Evolutionary conservation across 257 asterid genomes (phyloP).

Genomic region (Echites panduratus): DNA sequence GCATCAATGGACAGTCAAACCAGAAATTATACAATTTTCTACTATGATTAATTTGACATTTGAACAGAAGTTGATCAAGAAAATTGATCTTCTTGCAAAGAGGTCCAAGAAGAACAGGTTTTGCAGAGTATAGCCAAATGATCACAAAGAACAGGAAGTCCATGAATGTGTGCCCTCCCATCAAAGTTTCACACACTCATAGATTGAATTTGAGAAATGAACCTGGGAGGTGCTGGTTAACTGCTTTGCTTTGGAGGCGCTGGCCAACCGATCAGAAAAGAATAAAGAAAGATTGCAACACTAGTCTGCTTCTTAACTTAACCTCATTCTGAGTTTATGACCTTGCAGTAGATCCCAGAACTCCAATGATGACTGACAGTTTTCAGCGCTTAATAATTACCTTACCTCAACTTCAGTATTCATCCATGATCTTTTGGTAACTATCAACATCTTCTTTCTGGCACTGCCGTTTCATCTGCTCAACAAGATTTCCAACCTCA

Average conservation of each 20-base stretch:
- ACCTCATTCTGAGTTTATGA: too few relatives aligned
- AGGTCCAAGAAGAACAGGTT: not conserved
- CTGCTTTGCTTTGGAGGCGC: too few relatives aligned
- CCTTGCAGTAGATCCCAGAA: too few relatives aligned
- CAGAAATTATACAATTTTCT: not conserved
- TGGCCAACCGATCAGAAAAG: too few relatives aligned
- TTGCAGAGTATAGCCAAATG: not conserved
- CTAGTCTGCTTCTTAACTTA: too few relatives aligned
- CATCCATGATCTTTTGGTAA: constrained; percentile 29
- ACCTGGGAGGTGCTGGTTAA: too few relatives aligned
- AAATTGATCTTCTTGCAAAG: not conserved
- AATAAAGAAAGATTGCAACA: too few relatives aligned
- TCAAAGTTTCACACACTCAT: too few relatives aligned
- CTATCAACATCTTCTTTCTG: constrained; percentile 9
- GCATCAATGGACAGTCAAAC: not conserved
- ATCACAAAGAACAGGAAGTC: not conserved
- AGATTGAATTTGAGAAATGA: too few relatives aligned
- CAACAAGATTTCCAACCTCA: constrained; percentile 32
- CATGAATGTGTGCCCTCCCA: too few relatives aligned
- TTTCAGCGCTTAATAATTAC: not conserved
- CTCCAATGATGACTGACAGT: too few relatives aligned
- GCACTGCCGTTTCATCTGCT: constrained; percentile 24
- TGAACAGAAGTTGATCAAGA: not conserved
- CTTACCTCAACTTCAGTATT: constrained; percentile 7
- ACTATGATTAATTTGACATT: not conserved